Conservation (phyloP, 2,329 filamentous ascomycete species). For the Rhynchosporium graminicola region DNA sequence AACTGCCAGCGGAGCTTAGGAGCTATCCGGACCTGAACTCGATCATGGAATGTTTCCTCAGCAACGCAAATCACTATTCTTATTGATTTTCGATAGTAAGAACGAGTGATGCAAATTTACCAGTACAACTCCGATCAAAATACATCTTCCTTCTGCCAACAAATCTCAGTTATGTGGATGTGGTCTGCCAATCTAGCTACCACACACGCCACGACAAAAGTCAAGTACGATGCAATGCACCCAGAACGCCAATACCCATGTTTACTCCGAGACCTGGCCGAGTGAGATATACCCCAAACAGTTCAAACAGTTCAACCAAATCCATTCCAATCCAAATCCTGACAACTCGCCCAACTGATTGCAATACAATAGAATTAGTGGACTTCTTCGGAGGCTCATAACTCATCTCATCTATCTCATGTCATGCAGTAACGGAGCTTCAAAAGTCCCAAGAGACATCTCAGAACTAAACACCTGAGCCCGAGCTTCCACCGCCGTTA, state of each 20-base stretch:
- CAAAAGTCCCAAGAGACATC: neutral
- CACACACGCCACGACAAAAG: neutral
- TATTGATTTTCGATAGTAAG: too few relatives aligned
- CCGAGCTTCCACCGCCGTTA: slow-evolving; percentile 25
- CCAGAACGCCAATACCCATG: neutral
- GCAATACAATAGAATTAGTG: neutral
- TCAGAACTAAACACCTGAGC: neutral
- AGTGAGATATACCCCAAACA: too few relatives aligned
- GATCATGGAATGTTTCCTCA: too few relatives aligned
- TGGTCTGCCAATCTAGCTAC: too few relatives aligned
- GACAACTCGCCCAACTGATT: too few relatives aligned
- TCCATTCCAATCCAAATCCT: neutral
- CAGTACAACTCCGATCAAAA: too few relatives aligned
- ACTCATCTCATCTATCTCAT: neutral
- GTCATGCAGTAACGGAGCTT: neutral
- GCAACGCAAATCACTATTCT: too few relatives aligned
- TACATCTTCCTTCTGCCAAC: too few relatives aligned
- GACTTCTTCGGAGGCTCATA: neutral
- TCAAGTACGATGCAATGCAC: neutral
- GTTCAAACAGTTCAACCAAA: neutral
- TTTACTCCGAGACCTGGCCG: neutral
- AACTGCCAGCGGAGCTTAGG: neutral
- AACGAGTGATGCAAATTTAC: too few relatives aligned
- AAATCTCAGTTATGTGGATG: too few relatives aligned
- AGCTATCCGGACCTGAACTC: too few relatives aligned